A percentile compares a stretch with the other conserved stretches of the same genome.
Conservation (phyloP, 2,329 filamentous ascomycete genomes). For the Fusarium tricinctum region DNA sequence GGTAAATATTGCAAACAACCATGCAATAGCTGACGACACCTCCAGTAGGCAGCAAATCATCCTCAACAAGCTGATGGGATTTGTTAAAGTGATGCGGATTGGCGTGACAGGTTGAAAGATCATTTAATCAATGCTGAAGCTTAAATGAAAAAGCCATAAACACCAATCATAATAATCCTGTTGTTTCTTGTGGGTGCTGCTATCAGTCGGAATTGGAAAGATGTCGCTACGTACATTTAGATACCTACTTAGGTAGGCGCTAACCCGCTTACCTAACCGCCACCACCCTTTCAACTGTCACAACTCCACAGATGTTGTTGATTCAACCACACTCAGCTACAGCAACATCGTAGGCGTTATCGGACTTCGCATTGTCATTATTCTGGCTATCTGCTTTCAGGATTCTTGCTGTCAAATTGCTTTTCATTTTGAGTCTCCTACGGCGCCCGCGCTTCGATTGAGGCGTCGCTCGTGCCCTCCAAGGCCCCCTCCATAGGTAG, state of each 20-base stretch:
- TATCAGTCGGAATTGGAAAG: constrained; percentile 25
- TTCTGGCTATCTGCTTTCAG: constrained; percentile 6
- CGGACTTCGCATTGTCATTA: constrained; percentile 19
- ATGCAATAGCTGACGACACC: background rate
- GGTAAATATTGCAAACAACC: constrained; percentile 5
- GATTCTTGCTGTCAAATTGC: constrained; percentile 11
- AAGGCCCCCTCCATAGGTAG: constrained; percentile 34
- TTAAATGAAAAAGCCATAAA: background rate
- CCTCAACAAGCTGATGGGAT: background rate
- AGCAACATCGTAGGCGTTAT: constrained; percentile 25
- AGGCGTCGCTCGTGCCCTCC: constrained; percentile 37
- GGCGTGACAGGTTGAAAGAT: background rate
- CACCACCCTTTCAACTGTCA: constrained; percentile 28
- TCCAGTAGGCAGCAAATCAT: background rate
- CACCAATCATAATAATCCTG: constrained; percentile 5
- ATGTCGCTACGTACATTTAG: too few relatives aligned
- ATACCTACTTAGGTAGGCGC: background rate
- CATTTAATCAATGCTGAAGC: background rate
- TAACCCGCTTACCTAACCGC: constrained; percentile 33
- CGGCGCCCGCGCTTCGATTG: constrained; percentile 19
- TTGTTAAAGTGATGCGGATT: background rate
- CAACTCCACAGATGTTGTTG: constrained; percentile 49
- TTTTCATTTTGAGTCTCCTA: constrained; percentile 17
- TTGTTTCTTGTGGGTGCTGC: constrained; percentile 6
- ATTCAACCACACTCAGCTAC: constrained; percentile 49